phyloP scores from a whole-genome alignment of 352 stramenopile species.

The Pythium dissotocum region DNA sequence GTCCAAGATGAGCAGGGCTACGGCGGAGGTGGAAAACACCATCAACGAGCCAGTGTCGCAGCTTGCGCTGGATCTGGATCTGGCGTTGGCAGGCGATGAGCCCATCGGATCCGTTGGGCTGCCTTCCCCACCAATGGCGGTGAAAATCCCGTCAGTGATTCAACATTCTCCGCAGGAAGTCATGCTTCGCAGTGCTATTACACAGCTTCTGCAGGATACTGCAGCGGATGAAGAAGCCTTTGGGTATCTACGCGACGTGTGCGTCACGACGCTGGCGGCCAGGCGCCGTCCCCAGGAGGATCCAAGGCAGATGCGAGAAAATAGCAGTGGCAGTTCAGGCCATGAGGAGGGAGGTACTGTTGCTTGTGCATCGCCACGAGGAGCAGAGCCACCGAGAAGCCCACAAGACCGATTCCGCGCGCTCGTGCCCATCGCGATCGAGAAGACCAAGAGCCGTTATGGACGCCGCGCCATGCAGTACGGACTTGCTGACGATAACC shows the following conservation, averaged over 20 bases:
- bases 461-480: conserved; percentile 38
- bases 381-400: conserved; percentile 41
- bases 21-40: not conserved
- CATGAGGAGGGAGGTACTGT: not conserved
- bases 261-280: conserved; percentile 41
- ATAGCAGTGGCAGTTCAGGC: not conserved
- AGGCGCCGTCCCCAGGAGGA: conserved; percentile 15
- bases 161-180: conserved; percentile 28
- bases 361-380: conserved; percentile 13
- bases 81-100: not conserved
- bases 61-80: conserved; percentile 7
- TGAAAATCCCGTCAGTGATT: not conserved
- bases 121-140: not conserved
- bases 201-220: conserved; percentile 55
- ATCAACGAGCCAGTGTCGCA: not conserved
- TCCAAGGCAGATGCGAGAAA: conserved; percentile 43
- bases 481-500: not conserved
- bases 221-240: conserved; percentile 45
- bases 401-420: conserved; percentile 53
- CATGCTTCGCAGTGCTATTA: conserved; percentile 48
- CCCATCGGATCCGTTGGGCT: not conserved
- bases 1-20: not conserved
- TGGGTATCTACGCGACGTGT: conserved; percentile 66
- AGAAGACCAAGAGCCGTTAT: conserved; percentile 50
- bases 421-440: conserved; percentile 42